phyloP scores from a whole-genome alignment of 2,329 filamentous ascomycete species.

The Allantophomopsis lycopodina region DNA sequence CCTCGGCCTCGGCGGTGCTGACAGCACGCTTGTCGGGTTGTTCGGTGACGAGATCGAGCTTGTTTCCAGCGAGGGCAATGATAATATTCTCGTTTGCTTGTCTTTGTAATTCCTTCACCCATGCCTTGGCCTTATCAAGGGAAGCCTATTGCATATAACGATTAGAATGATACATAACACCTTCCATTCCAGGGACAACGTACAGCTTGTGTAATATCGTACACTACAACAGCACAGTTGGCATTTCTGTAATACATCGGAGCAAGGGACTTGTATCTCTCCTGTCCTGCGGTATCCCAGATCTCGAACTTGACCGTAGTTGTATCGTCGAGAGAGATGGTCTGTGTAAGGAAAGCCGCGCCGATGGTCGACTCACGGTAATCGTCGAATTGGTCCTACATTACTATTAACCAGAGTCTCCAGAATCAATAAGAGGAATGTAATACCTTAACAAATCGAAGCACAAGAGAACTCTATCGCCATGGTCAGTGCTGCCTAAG shows the following conservation, averaged over 20 bases:
- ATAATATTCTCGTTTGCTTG: constrained; percentile 99
- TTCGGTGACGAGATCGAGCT: constrained; percentile 88
- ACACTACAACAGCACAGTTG: constrained; percentile 97
- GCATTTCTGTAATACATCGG: constrained; percentile 99
- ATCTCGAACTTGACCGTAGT: constrained; percentile 99
- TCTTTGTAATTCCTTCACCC: constrained; percentile 97
- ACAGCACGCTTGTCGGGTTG: constrained; percentile 95
- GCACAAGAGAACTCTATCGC: constrained; percentile 79
- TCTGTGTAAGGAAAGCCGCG: constrained; percentile 97
- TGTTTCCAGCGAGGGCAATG: constrained; percentile 95
- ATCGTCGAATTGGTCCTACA: constrained; percentile 91
- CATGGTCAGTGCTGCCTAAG: too few species aligned
- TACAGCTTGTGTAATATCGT: constrained; percentile 99
- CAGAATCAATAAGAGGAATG: neutral
- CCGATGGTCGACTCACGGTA: constrained; percentile 97
- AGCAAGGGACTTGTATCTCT: constrained; percentile 95
- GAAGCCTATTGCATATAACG: constrained; percentile 50
- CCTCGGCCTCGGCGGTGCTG: constrained; percentile 76
- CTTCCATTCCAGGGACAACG: constrained; percentile 18
- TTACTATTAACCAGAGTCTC: neutral
- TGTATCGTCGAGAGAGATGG: constrained; percentile 92
- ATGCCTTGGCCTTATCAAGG: constrained; percentile 96
- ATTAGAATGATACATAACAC: constrained; percentile 1
- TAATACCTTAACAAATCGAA: constrained; percentile 92
- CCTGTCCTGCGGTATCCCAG: constrained; percentile 97